Base-by-base conservation (phyloP, 306 rosid genomes). In the Vachellia pachyceras region DNA sequence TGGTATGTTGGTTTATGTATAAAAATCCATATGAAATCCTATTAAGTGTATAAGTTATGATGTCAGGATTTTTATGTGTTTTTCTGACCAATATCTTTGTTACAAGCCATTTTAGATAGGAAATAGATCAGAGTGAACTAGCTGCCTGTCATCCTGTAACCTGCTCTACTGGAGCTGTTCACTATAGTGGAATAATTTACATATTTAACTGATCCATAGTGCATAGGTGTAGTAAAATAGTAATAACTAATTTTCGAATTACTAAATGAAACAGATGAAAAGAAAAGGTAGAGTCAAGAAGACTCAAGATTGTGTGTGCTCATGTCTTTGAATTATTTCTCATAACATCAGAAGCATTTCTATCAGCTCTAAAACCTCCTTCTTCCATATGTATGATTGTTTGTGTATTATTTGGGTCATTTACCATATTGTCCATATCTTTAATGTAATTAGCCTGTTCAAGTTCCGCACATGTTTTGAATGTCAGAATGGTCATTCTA, bases 11-110 rank as follows among this genome's bases (percentile, higher is more conserved):
- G 67, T 49, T 69, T 80, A 45, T 41, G 23, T 50, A 47, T 73
- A 68, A 71, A 61, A 73, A 47, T n/a, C 46, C 8, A 86, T 79
- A 66, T 35, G 65, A 77, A 69, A 79, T 63, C 57, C n/a, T 63
- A 22, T 55, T 45, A 25, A 44, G 41, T 58, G 44, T 72, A 25
- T 52, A 20, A 46, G 52, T 46, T 46, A 5, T 46, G 52, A 46
- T 13, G 12, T 46, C 13, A 12, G 52, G 18, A 46, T 12, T 46
- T 46, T 45, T 46, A n/a, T n/a, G 3, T 13, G 52, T 46, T 46
- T 13, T 46, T 13, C 52, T 46, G 52, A 12, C 52, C 52, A 46
- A 46, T 6, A 0, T 46, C 52, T 12, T 46, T 46, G 52, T 46
- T 17, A 13, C 52, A 46, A 46, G 52, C 52, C 52, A 46, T 13